A percentile compares a stretch with the other conserved stretches of the same genome.
Evolutionary conservation across 2,329 filamentous ascomycete species (phyloP).

Genomic region (Fusarium sp.): DNA sequence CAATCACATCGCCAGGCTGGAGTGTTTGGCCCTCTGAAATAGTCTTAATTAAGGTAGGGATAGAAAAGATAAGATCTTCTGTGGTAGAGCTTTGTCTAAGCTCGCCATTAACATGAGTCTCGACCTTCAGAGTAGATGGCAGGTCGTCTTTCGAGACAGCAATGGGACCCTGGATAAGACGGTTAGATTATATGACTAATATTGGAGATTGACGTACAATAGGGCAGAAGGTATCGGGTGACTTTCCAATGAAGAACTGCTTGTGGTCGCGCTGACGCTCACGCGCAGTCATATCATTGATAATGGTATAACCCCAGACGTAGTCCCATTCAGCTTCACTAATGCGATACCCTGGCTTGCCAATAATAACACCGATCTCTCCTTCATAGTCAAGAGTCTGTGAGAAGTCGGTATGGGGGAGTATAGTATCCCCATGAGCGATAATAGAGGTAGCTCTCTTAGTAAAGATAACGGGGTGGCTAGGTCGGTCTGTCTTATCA

Average conservation of each 20-base stretch:
- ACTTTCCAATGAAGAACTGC: conserved; percentile 71
- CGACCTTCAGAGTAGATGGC: conserved; percentile 55
- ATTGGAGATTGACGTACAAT: conserved; percentile 54
- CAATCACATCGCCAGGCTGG: conserved; percentile 60
- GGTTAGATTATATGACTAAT: background rate
- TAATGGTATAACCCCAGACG: conserved; percentile 68
- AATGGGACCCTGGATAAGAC: background rate
- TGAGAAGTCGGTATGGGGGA: conserved; percentile 61
- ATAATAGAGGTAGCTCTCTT: conserved; percentile 67
- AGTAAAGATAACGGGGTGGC: conserved; percentile 68
- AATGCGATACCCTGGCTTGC: conserved; percentile 60
- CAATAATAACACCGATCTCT: conserved; percentile 68
- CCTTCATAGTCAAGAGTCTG: conserved; percentile 66
- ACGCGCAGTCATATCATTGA: conserved; percentile 66
- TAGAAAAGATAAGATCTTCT: conserved; percentile 60
- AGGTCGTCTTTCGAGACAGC: conserved; percentile 44
- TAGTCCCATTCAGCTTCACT: conserved; percentile 58
- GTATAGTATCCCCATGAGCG: conserved; percentile 60
- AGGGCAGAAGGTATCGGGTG: conserved; percentile 66
- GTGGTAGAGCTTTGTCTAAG: conserved; percentile 59
- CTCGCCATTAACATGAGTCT: conserved; percentile 61
- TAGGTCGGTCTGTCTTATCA: conserved; percentile 65
- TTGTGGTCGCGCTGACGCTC: conserved; percentile 67
- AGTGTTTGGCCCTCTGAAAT: conserved; percentile 59
- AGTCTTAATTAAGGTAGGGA: conserved; percentile 57